Conservation (phyloP, 164 flowering plant genomes). For the Nelumbo lutea region DNA sequence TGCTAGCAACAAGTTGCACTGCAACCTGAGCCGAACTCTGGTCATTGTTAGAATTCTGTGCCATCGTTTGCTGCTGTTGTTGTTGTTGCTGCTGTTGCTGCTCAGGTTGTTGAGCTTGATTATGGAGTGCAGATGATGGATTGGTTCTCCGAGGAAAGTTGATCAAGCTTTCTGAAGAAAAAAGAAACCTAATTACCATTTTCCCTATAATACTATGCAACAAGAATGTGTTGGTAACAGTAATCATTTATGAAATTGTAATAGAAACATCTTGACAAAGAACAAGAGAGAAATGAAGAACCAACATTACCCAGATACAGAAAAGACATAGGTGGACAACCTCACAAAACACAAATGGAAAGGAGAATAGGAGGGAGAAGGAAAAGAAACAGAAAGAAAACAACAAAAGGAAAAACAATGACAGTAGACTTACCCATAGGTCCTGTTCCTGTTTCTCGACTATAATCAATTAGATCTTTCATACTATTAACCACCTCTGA, state of each 20-base stretch:
- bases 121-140: slow-evolving; percentile 42
- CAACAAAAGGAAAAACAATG: slow-evolving; percentile 1
- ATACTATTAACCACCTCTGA: slow-evolving; percentile 98
- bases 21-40: slow-evolving; percentile 38
- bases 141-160: slow-evolving; percentile 74
- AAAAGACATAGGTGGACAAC: background rate
- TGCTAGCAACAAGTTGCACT: slow-evolving; percentile 43
- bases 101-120: slow-evolving; percentile 53
- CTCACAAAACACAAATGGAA: background rate
- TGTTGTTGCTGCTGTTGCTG: slow-evolving; percentile 47
- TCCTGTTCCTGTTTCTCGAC: slow-evolving; percentile 77
- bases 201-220: background rate
- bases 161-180: slow-evolving; percentile 74
- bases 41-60: slow-evolving; percentile 44
- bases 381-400: background rate
- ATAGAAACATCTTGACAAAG: too few relatives aligned
- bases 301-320: too few relatives aligned
- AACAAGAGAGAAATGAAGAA: too few relatives aligned
- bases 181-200: slow-evolving; percentile 5
- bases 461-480: slow-evolving; percentile 98
- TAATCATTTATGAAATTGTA: too few relatives aligned
- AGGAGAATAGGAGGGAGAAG: background rate
- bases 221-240: too few relatives aligned
- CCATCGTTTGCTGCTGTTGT: slow-evolving; percentile 32
- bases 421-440: slow-evolving; percentile 78